Percentiles rank a stretch among this genome's conserved stretches.
Evolutionary conservation across 2,329 filamentous ascomycete species (phyloP).

Genomic region (Venturia pyrina): DNA sequence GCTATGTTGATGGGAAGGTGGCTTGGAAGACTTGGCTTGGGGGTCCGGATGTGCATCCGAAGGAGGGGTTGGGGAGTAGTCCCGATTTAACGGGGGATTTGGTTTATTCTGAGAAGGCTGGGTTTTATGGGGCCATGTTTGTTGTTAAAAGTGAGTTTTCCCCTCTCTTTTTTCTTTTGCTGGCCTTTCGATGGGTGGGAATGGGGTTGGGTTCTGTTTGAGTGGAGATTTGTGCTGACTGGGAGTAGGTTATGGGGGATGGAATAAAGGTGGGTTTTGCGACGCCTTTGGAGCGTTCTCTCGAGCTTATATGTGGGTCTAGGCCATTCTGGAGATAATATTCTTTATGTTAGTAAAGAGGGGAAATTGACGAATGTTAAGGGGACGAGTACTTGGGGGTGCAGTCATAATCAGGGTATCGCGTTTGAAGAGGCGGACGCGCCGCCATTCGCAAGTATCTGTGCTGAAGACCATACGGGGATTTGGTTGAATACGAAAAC

Average conservation of each 20-base stretch:
- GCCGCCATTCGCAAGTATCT: constrained; percentile 48
- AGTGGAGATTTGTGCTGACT: too few species aligned
- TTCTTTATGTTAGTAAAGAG: constrained; percentile 39
- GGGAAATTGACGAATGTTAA: constrained; percentile 42
- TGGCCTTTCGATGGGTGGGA: neutral
- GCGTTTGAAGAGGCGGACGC: constrained; percentile 51
- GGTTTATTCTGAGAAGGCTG: constrained; percentile 46
- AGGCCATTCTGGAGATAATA: constrained; percentile 50
- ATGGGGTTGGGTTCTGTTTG: too few species aligned
- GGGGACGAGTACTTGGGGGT: constrained; percentile 48
- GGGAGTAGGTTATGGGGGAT: neutral
- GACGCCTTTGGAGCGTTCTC: constrained; percentile 24
- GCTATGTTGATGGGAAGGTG: constrained; percentile 45
- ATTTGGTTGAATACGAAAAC: constrained; percentile 55
- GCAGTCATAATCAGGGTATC: constrained; percentile 56
- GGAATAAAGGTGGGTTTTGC: constrained; percentile 2
- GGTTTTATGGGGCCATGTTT: constrained; percentile 43
- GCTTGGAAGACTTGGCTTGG: constrained; percentile 51
- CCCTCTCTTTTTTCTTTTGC: neutral
- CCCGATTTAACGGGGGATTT: constrained; percentile 55
- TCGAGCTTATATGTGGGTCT: constrained; percentile 4
- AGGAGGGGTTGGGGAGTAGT: constrained; percentile 21
- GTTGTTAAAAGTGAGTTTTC: neutral
- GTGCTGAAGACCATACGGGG: constrained; percentile 52
- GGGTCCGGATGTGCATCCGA: constrained; percentile 42